phyloP scores from a whole-genome alignment of 306 rosid species.

The Sicyos edulis region DNA sequence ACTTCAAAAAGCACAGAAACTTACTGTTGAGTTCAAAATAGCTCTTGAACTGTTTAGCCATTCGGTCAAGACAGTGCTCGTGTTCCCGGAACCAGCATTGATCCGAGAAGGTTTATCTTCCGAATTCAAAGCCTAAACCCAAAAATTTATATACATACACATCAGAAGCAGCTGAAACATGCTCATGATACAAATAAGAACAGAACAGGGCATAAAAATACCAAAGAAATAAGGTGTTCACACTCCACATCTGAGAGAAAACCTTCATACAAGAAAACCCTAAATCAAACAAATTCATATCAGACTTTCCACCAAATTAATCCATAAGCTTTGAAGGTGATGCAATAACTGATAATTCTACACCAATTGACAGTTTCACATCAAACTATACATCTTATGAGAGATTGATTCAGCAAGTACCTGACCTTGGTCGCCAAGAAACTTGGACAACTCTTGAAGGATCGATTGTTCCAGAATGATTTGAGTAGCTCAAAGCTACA shows the following conservation, averaged over 20 bases:
- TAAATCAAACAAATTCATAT: slow-evolving; percentile 27
- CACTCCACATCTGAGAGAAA: slow-evolving; percentile 70
- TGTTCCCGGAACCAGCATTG: slow-evolving; percentile 17
- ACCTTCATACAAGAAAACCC: slow-evolving; percentile 60
- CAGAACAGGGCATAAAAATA: slow-evolving; percentile 27
- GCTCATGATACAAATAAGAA: slow-evolving; percentile 11
- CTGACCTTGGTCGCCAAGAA: slow-evolving; percentile 98
- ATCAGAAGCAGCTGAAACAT: slow-evolving; percentile 3
- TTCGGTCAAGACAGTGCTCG: slow-evolving; percentile 19
- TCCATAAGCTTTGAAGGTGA: neutral
- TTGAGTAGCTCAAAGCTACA: slow-evolving; percentile 28
- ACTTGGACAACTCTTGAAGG: slow-evolving; percentile 70
- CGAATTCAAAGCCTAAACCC: slow-evolving; percentile 36
- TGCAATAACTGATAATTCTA: neutral
- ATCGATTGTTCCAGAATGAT: slow-evolving; percentile 43
- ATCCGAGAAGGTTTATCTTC: slow-evolving; percentile 35
- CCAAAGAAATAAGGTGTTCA: slow-evolving; percentile 68
- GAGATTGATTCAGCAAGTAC: slow-evolving; percentile 40
- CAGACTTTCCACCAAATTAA: slow-evolving; percentile 18
- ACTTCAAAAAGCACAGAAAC: slow-evolving; percentile 23
- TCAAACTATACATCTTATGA: neutral
- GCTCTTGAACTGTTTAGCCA: slow-evolving; percentile 24
- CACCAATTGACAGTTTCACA: neutral
- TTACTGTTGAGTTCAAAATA: slow-evolving; percentile 38
- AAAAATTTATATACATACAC: neutral